Evolutionary conservation across 176 grass and related monocot genomes (phyloP), one percentile per base, ranked within the genome.

Genomic region (Triticum urartu): DNA sequence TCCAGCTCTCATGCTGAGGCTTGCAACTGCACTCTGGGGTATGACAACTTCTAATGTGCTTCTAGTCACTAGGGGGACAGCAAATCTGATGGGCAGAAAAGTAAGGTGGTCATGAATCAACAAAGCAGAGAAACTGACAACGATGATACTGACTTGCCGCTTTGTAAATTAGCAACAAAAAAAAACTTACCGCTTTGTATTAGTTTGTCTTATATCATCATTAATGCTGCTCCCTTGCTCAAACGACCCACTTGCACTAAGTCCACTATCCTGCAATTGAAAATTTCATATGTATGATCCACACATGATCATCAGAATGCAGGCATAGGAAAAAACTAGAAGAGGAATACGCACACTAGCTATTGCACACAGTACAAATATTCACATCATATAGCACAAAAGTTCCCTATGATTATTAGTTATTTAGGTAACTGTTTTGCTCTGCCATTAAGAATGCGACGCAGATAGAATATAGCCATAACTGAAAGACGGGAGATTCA

Each of bases 21-120:
- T 98, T 85, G 92, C 87, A 85, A 90, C 88, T 60, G 86, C 93
- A 68, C 89, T 83, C 34, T 91, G 89, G 18, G 97, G 92, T 87
- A 98, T 95, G n/a, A 92, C 79, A 62, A 98, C 94, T 92, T 94
- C 97, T 86, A 98, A 82, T 42, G 86, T 98, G 77, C 97, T 98
- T 91, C 94, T 91, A 66, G 94, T 92, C 45, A 98, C 93, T 78
- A 98, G 47, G 77, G 97, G 97, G 64, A 91, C 88, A 9, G 68
- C 88, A 81, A 94, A 89, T 89, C 97, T 98, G 72, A 69, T 50
- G 68, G 71, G 34, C 11, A 92, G 78, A 81, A 65, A 70, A 32
- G 30, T 81, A 77, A 62, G 77, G 58, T 88, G 79, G 45, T 76
- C 54, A 82, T 28, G 25, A 9, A 78, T 66, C 22, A 75, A 78